Base-by-base conservation (phyloP, 176 grass and related monocot genomes). In the Neostapfia colusana region DNA sequence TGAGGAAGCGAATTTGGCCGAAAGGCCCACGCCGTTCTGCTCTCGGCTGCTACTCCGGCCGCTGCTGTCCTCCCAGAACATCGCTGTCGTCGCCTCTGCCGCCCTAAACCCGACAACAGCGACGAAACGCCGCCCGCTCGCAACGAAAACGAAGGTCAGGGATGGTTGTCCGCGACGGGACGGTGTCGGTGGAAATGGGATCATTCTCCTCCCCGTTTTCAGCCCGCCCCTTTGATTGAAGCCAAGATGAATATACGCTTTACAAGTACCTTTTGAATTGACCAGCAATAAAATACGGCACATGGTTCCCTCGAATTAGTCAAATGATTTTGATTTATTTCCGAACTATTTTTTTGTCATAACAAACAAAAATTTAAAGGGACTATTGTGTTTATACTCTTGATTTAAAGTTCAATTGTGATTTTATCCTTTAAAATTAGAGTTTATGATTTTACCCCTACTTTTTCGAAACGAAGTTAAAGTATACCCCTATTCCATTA, bases 1-100 rank as follows among this genome's bases (percentile, higher is more conserved):
- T 75, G 78, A 99, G 89, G 65, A 99, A 85, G 40, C 95, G 89
- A 37, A 92, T 85, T 74, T 99, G 95, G 45, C 91, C 91, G 57
- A 91, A 93, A 62, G 89, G 91, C 0, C 87, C 89, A 89, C 77
- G 64, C 83, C 89, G 79, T 70, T 90, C 72, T 88, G 91, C 79
- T 95, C 87, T 72, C 91, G 69, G 67, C 75, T 82, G 58, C 77
- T 87, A 9, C 81, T 91, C 74, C 77, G 80, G 55, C 31, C 81
- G 67, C 69, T 63, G 73, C 76, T 86, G 15, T 92, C 92, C 92
- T 87, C 86, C 95, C 89, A 92, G 65, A 99, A 95, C 78, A 88
- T 90, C 85, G 85, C 85, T 74, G 39, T 71, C 56, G 17, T 48
- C 49, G 31, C 31, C 31, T 2, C 41, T 59, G 2, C 45, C 14